phyloP scores from a whole-genome alignment of 768 basidiomycete genomes.

The Boletus speciosus region DNA sequence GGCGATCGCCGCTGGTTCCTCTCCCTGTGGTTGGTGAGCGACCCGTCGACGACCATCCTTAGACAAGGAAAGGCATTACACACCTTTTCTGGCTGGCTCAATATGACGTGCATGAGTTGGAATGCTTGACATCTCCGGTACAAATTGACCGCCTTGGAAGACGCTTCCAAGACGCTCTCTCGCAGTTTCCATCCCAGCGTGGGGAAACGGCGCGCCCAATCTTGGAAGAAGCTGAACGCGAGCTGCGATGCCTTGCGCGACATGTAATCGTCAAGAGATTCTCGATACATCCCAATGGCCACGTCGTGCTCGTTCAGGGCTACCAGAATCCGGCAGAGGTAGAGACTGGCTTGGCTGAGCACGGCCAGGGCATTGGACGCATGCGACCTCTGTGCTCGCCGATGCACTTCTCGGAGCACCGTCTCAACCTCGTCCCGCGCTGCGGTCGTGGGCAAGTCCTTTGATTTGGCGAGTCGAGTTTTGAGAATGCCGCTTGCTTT shows the following conservation, averaged over 20 bases:
- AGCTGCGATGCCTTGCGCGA: conserved; percentile 78
- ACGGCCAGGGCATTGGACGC: conserved; percentile 59
- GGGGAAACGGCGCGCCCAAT: conserved; percentile 69
- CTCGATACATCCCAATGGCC: conserved; percentile 54
- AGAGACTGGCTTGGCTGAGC: conserved; percentile 68
- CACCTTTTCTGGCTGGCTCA: conserved; percentile 41
- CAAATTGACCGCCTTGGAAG: conserved; percentile 62
- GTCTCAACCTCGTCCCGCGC: conserved; percentile 34
- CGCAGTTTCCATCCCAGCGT: conserved; percentile 63
- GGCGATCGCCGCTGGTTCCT: conserved; percentile 39
- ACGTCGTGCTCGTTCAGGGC: conserved; percentile 37
- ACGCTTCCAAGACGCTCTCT: conserved; percentile 52
- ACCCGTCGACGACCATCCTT: neutral
- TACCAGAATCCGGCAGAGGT: conserved; percentile 54
- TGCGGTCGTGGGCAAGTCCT: conserved; percentile 51
- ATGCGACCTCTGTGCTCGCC: conserved; percentile 62
- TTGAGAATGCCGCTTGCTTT: conserved; percentile 82
- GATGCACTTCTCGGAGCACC: conserved; percentile 63
- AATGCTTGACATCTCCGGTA: conserved; percentile 77
- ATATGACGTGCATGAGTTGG: conserved; percentile 62
- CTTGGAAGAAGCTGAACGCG: conserved; percentile 71
- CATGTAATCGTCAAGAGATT: conserved; percentile 71
- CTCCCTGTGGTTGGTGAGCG: conserved; percentile 27
- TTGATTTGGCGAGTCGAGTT: conserved; percentile 68
- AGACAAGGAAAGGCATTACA: neutral